Conservation (phyloP, 2,329 filamentous ascomycete species). For the Harringtonia lauricola region DNA sequence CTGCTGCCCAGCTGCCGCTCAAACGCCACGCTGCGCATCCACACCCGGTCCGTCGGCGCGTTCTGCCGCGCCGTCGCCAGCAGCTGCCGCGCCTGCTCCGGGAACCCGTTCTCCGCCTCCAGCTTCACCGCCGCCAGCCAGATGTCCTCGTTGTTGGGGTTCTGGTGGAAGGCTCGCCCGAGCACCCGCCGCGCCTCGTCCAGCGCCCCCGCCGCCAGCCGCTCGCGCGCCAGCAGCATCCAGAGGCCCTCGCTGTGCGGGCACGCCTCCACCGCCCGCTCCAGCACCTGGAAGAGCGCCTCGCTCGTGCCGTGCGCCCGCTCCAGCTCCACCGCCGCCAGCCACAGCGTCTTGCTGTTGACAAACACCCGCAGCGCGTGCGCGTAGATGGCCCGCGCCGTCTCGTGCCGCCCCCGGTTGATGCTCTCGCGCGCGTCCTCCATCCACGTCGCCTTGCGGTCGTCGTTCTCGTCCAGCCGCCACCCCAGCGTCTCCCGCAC, state of each 20-base stretch:
- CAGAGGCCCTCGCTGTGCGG: conserved; percentile 85
- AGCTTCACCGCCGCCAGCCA: conserved; percentile 95
- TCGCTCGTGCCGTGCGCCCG: conserved; percentile 63
- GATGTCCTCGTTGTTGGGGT: conserved; percentile 94
- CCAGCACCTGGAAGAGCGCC: conserved; percentile 71
- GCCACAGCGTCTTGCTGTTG: conserved; percentile 79
- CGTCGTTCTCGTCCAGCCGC: conserved; percentile 89
- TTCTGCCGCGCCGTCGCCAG: conserved; percentile 75
- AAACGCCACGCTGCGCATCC: conserved; percentile 92
- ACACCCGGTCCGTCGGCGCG: conserved; percentile 90
- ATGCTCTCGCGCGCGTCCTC: conserved; percentile 82
- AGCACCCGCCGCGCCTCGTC: conserved; percentile 80
- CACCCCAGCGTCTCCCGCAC: conserved; percentile 88
- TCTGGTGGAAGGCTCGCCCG: conserved; percentile 83
- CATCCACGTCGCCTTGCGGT: conserved; percentile 91
- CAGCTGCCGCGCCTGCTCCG: conserved; percentile 70
- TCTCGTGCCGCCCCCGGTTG: conserved; percentile 73
- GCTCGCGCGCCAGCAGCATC: conserved; percentile 94
- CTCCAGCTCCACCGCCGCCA: conserved; percentile 83
- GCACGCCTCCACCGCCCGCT: conserved; percentile 89
- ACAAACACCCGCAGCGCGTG: conserved; percentile 85
- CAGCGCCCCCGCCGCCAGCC: conserved; percentile 79
- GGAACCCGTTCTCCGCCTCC: conserved; percentile 79
- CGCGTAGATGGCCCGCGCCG: conserved; percentile 84
- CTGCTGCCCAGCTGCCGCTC: conserved; percentile 74